Evolutionary conservation across 73 alveolate species (phyloP), one percentile per base, ranked within the genome.

Genomic region (Paramecium sonneborni): DNA sequence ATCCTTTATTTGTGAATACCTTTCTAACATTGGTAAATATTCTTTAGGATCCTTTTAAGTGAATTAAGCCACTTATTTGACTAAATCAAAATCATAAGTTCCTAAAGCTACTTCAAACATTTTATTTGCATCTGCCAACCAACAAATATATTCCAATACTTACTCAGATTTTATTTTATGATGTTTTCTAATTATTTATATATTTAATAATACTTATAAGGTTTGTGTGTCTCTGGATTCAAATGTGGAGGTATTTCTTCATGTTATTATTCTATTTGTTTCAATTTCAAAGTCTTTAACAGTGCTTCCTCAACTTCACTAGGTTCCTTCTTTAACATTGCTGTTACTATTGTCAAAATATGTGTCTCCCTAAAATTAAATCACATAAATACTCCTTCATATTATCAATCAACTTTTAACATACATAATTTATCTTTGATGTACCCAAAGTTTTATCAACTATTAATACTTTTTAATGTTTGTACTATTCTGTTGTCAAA

Each of bases 21-120:
- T 46, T 46, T 88, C 93, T 76, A 98, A 89, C 93, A 97, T 97
- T 21, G 98, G 98, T 24, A 98, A 94, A 92, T 96, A 98, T 93
- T 98, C 99, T 90, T 97, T 98, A n/a, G 99, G 99, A 86, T 98
- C 99, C 91, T 98, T 98, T 90, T 96, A 97, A 1, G 99, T 98
- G 87, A 95, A 96, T 86, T 98, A 93, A 30, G 99, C 99, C 2
- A 95, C 98, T 94, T 95, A 89, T 20, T 96, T 97, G 10, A 98
- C 99, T 88, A 98, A 92, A 84, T 98, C 99, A 82, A 98, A 97
- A 90, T 98, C 99, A 92, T 97, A 98, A 20, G 99, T 98, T 8
- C 97, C 97, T 69, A 98, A 93, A 15, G 99, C 99, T 18, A 98
- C 99, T 85, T 98, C 99, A 91, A 92, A 98, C 62, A 98, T 93